Percentiles rank a stretch among this genome's conserved stretches.
phyloP scores from a whole-genome alignment of 352 stramenopile species.

The Phytophthora pluvialis region DNA sequence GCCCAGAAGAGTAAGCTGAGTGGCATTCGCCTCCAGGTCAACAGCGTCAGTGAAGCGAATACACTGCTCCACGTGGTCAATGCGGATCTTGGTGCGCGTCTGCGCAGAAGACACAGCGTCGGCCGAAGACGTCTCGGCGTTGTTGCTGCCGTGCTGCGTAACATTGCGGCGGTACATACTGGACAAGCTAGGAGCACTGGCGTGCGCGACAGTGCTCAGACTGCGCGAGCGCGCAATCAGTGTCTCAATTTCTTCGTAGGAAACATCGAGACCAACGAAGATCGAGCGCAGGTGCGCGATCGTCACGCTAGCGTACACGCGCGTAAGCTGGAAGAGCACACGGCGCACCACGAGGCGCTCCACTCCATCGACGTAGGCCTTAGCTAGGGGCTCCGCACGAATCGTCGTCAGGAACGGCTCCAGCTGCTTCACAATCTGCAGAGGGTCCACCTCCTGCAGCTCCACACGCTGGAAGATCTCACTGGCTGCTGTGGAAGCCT shows the following conservation, averaged over 20 bases:
- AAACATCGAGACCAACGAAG: constrained; percentile 78
- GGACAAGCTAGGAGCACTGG: constrained; percentile 68
- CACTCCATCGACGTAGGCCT: constrained; percentile 66
- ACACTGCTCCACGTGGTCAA: constrained; percentile 86
- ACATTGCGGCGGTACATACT: constrained; percentile 66
- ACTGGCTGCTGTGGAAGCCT: constrained; percentile 61
- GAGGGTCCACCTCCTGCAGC: constrained; percentile 70
- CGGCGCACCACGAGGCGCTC: constrained; percentile 78
- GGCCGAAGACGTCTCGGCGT: constrained; percentile 62
- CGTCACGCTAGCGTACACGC: constrained; percentile 89
- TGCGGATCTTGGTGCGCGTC: constrained; percentile 77
- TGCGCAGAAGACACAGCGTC: constrained; percentile 50
- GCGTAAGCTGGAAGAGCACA: constrained; percentile 86
- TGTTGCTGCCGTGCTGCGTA: constrained; percentile 52
- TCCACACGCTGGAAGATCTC: constrained; percentile 78
- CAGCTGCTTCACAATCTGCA: constrained; percentile 82
- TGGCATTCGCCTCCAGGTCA: constrained; percentile 79
- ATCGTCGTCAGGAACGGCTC: constrained; percentile 60
- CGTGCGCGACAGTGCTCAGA: constrained; percentile 63
- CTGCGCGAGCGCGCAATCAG: constrained; percentile 86
- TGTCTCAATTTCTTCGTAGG: constrained; percentile 85
- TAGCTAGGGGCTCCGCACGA: constrained; percentile 42
- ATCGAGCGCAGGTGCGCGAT: constrained; percentile 89
- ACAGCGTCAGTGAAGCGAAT: constrained; percentile 86
- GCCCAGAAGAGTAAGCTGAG: constrained; percentile 75